Evolutionary conservation across 2,329 filamentous ascomycete species (phyloP).

Genomic region (Lasiodiplodia theobromae): DNA sequence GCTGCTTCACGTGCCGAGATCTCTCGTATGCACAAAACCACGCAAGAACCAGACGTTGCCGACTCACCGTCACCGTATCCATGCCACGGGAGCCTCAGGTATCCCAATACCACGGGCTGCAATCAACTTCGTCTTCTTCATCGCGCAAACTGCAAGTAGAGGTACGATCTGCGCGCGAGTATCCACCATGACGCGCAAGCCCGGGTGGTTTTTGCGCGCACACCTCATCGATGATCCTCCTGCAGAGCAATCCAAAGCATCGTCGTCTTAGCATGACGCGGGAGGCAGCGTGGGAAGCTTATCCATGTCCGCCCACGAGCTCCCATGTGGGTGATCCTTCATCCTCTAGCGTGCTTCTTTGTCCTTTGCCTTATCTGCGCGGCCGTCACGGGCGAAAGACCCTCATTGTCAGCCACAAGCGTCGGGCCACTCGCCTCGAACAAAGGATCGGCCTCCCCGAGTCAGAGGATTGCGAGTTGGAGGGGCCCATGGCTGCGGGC

Average conservation of each 20-base stretch:
- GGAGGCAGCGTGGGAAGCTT: not conserved
- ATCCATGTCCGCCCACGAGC: not conserved
- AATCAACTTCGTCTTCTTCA: not conserved
- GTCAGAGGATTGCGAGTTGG: not conserved
- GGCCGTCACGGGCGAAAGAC: not conserved
- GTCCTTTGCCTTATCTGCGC: not conserved
- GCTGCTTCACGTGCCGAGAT: not conserved
- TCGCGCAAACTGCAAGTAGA: not conserved
- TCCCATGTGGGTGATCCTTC: not conserved
- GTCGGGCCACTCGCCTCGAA: slow-evolving; percentile 4
- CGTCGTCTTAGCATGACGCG: not conserved
- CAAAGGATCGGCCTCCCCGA: not conserved
- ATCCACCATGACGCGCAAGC: not conserved
- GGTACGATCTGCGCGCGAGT: not conserved
- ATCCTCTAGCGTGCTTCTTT: slow-evolving; percentile 10
- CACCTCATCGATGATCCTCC: not conserved
- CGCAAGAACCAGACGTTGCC: not conserved
- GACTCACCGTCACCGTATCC: not conserved
- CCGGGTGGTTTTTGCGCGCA: not conserved
- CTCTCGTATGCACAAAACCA: not conserved
- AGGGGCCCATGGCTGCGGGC: slow-evolving; percentile 16
- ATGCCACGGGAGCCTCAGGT: not conserved
- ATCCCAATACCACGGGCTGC: slow-evolving; percentile 2
- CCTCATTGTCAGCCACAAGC: slow-evolving; percentile 1
- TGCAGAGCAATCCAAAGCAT: slow-evolving; percentile 5